Percentiles rank a stretch among this genome's conserved stretches.
Evolutionary conservation across 2,329 filamentous ascomycete species (phyloP).

Genomic region (Arthrobotrys megalospora): DNA sequence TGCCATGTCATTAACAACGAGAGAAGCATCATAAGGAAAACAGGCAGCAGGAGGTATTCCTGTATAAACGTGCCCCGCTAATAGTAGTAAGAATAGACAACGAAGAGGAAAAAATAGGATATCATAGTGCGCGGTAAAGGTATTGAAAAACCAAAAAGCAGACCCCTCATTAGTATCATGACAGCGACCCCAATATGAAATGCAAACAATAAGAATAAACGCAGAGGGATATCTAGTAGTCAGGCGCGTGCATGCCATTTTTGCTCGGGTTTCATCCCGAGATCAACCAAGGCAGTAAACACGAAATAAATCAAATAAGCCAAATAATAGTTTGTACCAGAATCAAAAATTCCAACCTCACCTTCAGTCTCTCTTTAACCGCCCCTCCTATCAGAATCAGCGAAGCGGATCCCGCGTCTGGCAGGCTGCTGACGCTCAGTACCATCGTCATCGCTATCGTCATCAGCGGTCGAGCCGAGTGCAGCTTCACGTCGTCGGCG

Average conservation of each 20-base stretch:
- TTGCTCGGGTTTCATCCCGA: constrained; percentile 27
- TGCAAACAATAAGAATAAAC: constrained; percentile 13
- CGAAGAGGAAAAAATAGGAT: constrained; percentile 14
- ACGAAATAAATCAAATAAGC: not conserved
- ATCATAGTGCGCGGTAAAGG: constrained; percentile 25
- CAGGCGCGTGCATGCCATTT: not conserved
- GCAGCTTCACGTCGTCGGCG: constrained; percentile 81
- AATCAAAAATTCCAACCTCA: constrained; percentile 5
- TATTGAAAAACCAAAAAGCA: constrained; percentile 15
- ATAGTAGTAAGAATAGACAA: constrained; percentile 15
- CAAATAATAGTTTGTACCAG: not conserved
- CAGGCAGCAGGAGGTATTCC: constrained; percentile 17
- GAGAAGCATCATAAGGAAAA: constrained; percentile 15
- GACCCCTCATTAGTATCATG: constrained; percentile 33
- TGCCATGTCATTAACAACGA: constrained; percentile 9
- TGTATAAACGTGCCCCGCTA: constrained; percentile 20
- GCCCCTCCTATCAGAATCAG: constrained; percentile 29
- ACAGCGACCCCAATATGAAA: constrained; percentile 20
- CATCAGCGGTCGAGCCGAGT: constrained; percentile 66
- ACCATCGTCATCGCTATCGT: constrained; percentile 56
- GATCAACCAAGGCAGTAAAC: not conserved
- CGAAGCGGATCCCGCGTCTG: constrained; percentile 51
- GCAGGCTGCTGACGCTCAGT: constrained; percentile 49
- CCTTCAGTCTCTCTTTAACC: not conserved
- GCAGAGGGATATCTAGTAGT: constrained; percentile 22